Evolutionary conservation across 331 rosid species (phyloP).

Genomic region (Pyrus hybrid): DNA sequence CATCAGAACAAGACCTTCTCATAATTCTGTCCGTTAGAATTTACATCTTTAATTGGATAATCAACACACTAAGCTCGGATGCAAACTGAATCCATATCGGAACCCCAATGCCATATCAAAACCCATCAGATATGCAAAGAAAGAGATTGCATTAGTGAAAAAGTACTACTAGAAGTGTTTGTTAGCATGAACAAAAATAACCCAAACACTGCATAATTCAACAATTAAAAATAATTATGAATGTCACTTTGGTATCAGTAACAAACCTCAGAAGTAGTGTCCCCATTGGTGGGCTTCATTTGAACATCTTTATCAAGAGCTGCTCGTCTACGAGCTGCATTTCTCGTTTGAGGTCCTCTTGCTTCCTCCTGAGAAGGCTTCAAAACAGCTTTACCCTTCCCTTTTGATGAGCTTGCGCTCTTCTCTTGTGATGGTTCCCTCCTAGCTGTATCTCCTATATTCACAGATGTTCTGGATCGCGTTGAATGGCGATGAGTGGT

Average conservation of each 20-base stretch:
- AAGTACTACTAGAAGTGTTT: neutral
- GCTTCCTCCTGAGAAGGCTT: slow-evolving; percentile 79
- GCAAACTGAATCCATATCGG: neutral
- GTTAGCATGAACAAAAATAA: neutral
- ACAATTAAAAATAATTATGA: neutral
- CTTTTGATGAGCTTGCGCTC: slow-evolving; percentile 76
- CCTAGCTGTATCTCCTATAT: slow-evolving; percentile 60
- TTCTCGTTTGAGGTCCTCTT: slow-evolving; percentile 92
- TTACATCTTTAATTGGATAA: neutral
- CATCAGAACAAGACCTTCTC: neutral
- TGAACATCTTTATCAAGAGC: slow-evolving; percentile 80
- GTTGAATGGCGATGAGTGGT: slow-evolving; percentile 73
- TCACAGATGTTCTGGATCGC: slow-evolving; percentile 76
- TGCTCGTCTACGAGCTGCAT: slow-evolving; percentile 79
- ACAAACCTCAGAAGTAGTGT: slow-evolving; percentile 95
- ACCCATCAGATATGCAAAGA: neutral
- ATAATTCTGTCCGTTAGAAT: neutral
- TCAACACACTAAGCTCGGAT: neutral
- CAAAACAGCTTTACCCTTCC: slow-evolving; percentile 92
- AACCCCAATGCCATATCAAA: neutral
- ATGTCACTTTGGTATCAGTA: neutral
- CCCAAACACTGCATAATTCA: neutral
- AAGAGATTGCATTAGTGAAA: neutral
- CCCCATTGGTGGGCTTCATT: slow-evolving; percentile 64
- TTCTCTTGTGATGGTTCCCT: slow-evolving; percentile 72